A percentile compares a stretch with the other conserved stretches of the same genome.
Evolutionary conservation across 2,329 filamentous ascomycete species (phyloP).

Genomic region (Cercospora berteroae): DNA sequence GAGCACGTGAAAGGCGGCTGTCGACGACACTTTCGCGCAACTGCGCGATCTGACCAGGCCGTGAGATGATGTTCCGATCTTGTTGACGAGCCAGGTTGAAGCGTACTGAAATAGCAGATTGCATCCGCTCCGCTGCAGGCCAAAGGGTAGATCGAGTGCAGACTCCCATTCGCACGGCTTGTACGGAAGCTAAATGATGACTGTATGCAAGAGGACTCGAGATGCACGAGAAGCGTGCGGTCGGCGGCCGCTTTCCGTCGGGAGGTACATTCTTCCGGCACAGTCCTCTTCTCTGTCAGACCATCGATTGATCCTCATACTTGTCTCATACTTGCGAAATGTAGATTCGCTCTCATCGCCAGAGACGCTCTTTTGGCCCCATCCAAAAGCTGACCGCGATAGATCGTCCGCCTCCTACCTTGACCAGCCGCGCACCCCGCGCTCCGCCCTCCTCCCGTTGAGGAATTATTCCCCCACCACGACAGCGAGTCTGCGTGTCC

Average conservation of each 20-base stretch:
- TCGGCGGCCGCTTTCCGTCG: background rate
- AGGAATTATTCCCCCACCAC: background rate
- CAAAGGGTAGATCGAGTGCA: background rate
- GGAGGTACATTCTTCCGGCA: background rate
- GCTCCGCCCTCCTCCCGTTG: background rate
- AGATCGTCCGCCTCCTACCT: background rate
- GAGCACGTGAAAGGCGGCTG: background rate
- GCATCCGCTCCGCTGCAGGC: background rate
- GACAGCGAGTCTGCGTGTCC: background rate
- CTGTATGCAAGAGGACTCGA: background rate
- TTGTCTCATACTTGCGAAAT: background rate
- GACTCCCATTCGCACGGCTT: background rate
- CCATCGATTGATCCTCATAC: background rate
- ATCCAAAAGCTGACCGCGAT: background rate
- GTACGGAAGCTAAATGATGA: background rate
- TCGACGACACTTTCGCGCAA: background rate
- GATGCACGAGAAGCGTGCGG: background rate
- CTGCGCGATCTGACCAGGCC: background rate
- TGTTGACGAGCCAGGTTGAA: background rate
- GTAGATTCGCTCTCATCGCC: background rate
- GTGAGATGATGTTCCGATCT: background rate
- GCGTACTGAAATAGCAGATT: background rate
- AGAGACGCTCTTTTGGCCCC: background rate
- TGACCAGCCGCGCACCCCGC: background rate
- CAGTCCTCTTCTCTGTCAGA: background rate